phyloP scores from a whole-genome alignment of 306 rosid genomes.

The Sicyos edulis region DNA sequence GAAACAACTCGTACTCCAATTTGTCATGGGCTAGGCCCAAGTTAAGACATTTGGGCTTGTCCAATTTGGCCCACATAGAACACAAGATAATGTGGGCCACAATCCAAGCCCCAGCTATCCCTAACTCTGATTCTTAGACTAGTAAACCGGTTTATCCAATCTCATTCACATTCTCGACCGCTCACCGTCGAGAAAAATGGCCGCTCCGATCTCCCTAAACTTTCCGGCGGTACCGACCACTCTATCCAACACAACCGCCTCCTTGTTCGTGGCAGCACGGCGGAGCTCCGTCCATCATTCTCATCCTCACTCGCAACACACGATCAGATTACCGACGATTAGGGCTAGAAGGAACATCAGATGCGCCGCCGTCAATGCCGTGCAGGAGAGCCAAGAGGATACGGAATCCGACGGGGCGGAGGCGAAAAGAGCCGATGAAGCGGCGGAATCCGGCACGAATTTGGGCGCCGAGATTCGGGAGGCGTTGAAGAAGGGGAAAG shows the following conservation, averaged over 20 bases:
- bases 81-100: no score
- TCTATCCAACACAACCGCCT: neutral
- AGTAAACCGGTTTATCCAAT: neutral
- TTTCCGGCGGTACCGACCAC: constrained; percentile 3
- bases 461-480: constrained; percentile 65
- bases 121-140: no score
- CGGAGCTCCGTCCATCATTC: constrained; percentile 20
- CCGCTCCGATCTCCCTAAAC: constrained; percentile 21
- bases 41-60: no score
- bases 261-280: neutral
- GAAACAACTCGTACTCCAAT: no score
- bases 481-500: constrained; percentile 67
- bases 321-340: constrained; percentile 13
- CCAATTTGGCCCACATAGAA: no score
- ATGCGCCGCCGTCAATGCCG: constrained; percentile 27
- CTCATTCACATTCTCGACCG: constrained; percentile 18
- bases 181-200: constrained; percentile 18
- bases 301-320: neutral
- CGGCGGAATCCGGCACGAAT: constrained; percentile 31
- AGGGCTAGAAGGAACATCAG: neutral
- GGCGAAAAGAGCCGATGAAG: constrained; percentile 3
- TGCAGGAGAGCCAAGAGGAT: constrained; percentile 46
- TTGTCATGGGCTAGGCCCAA: no score
- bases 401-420: constrained; percentile 20
- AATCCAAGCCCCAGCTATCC: no score